Conservation (phyloP, 768 basidiomycete species). For the Amanita subjunquillea region DNA sequence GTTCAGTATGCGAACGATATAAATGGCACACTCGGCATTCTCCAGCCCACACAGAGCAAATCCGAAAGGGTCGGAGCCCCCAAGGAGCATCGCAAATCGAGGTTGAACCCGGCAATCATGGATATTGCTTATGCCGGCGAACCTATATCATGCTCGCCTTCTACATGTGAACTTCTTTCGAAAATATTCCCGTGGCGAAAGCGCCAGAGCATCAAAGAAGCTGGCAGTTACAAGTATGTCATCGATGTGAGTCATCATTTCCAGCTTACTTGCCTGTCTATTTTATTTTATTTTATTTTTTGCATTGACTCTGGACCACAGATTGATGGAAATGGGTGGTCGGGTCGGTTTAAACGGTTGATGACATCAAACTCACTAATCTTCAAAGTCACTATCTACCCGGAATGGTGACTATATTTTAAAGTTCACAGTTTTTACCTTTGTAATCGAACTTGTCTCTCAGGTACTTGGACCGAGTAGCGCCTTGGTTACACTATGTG, state of each 20-base stretch:
- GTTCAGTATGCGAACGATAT: slow-evolving; percentile 32
- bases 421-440: neutral
- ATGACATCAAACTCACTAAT: slow-evolving; percentile 52
- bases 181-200: slow-evolving; percentile 40
- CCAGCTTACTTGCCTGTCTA: neutral
- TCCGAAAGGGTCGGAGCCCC: slow-evolving; percentile 24
- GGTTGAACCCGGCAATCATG: slow-evolving; percentile 43
- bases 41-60: slow-evolving; percentile 20
- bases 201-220: slow-evolving; percentile 31
- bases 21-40: slow-evolving; percentile 26
- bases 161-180: slow-evolving; percentile 33
- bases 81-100: slow-evolving; percentile 21
- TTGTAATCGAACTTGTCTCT: neutral
- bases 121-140: slow-evolving; percentile 48
- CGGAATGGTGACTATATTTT: slow-evolving; percentile 45
- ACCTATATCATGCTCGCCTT: slow-evolving; percentile 29
- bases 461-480: slow-evolving; percentile 47
- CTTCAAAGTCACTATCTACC: slow-evolving; percentile 64
- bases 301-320: slow-evolving; percentile 9
- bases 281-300: neutral
- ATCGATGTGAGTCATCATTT: slow-evolving; percentile 33
- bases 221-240: slow-evolving; percentile 52
- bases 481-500: slow-evolving; percentile 68
- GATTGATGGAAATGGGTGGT: slow-evolving; percentile 63
- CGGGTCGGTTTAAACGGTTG: slow-evolving; percentile 56